phyloP scores from a whole-genome alignment of 805 yeast species.

The Saccharomycopsis schoenii region DNA sequence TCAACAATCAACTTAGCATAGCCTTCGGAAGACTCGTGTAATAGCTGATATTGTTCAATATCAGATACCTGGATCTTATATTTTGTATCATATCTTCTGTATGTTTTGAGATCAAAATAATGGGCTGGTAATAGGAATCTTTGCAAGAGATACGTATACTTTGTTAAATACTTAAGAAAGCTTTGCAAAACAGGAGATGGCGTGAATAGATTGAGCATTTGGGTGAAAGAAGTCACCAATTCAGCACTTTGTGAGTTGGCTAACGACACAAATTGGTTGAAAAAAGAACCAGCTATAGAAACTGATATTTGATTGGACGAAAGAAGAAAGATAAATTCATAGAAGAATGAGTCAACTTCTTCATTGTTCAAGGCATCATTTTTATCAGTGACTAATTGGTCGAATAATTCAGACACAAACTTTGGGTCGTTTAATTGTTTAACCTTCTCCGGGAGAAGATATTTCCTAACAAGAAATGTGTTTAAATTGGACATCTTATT shows the following conservation, averaged over 20 bases:
- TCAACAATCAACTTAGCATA: conserved; percentile 54
- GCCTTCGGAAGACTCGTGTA: conserved; percentile 73
- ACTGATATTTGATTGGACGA: conserved; percentile 1
- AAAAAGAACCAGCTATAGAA: conserved; percentile 2
- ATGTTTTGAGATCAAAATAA: conserved; percentile 4
- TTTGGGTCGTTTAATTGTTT: neutral
- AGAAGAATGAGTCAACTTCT: conserved; percentile 4
- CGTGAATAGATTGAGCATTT: conserved; percentile 16
- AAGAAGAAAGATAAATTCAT: conserved; percentile 9
- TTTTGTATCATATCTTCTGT: neutral
- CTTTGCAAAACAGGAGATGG: conserved; percentile 1
- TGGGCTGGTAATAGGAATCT: neutral
- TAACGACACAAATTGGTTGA: conserved; percentile 4
- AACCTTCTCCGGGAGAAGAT: neutral
- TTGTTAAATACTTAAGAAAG: conserved; percentile 1
- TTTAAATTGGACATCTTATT: neutral
- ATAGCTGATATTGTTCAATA: conserved; percentile 50
- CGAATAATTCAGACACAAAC: neutral
- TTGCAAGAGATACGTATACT: neutral
- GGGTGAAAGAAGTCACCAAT: conserved; percentile 6
- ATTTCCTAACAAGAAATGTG: neutral
- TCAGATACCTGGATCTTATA: conserved; percentile 4
- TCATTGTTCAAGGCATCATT: conserved; percentile 1
- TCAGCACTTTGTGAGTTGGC: neutral
- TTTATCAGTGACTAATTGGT: neutral